Evolutionary conservation across 306 rosid genomes (phyloP).

Genomic region (Lupinus albus): DNA sequence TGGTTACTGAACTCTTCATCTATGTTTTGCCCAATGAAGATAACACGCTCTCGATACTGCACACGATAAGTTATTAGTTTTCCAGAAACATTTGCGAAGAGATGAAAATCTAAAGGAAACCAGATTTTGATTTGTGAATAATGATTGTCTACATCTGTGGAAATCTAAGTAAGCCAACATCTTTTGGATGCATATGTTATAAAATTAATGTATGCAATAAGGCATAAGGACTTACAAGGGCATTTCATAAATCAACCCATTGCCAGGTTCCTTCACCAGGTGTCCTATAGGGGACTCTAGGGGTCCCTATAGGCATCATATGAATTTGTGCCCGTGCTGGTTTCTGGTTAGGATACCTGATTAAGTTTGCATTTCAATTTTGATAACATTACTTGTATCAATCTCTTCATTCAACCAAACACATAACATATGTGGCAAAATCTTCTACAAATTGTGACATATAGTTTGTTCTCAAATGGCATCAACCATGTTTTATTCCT

Average conservation of each 20-base stretch:
- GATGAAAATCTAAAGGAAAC: constrained; percentile 30
- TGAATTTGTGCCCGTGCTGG: constrained; percentile 61
- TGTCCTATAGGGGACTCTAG: constrained; percentile 79
- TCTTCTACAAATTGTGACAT: background rate
- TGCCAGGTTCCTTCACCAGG: constrained; percentile 95
- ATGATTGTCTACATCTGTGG: constrained; percentile 8
- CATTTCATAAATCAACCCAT: constrained; percentile 99
- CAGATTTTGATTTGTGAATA: constrained; percentile 21
- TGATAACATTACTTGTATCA: too few relatives aligned
- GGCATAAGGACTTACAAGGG: constrained; percentile 68
- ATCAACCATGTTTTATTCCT: constrained; percentile 18
- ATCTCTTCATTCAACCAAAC: constrained; percentile 22
- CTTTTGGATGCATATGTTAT: background rate
- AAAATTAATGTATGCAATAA: constrained; percentile 10
- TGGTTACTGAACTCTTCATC: constrained; percentile 94
- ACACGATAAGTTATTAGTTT: constrained; percentile 39
- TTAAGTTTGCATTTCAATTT: too few relatives aligned
- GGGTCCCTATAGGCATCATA: constrained; percentile 97
- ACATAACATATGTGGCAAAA: constrained; percentile 5
- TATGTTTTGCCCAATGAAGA: constrained; percentile 78
- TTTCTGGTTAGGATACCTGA: constrained; percentile 60
- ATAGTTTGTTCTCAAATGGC: background rate
- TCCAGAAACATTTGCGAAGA: constrained; percentile 29
- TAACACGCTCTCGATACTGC: constrained; percentile 92
- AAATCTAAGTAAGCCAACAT: constrained; percentile 21